phyloP scores from a whole-genome alignment of 148 eudicot species.

The Rhododendron vialii region DNA sequence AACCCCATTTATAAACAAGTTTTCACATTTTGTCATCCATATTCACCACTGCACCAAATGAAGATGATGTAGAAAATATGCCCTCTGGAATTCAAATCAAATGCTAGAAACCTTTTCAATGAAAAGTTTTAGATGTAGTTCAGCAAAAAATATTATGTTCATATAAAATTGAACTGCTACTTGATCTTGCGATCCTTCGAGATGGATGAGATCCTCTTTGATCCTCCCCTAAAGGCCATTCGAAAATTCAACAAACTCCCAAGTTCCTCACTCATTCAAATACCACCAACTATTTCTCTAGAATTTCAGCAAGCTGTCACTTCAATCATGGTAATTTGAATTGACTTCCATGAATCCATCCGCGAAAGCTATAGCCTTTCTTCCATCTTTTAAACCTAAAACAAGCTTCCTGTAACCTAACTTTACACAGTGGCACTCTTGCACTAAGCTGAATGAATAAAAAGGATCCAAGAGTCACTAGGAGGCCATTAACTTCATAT shows the following conservation, averaged over 20 bases:
- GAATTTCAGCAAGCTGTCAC: neutral
- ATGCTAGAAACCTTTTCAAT: neutral
- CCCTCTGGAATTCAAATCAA: neutral
- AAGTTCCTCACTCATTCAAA: neutral
- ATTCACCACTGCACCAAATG: neutral
- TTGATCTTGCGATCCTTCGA: neutral
- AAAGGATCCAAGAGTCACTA: neutral
- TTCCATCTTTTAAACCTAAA: constrained; percentile 2
- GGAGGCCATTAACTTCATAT: neutral
- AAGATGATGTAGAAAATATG: neutral
- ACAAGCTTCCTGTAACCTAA: neutral
- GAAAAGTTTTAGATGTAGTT: neutral
- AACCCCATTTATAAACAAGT: neutral
- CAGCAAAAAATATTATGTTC: neutral
- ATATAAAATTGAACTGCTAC: neutral
- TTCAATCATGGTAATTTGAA: neutral
- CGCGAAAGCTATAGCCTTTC: neutral
- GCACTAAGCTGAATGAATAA: neutral
- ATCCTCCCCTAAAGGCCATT: neutral
- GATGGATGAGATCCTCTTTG: neutral
- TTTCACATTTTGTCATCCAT: neutral
- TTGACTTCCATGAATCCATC: neutral
- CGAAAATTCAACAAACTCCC: neutral
- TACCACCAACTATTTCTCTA: constrained; percentile 1
- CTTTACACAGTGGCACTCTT: neutral